These are phyloP conservation scores for Thuidium tamariscinum DNA, from an alignment of 225 moss, liverwort and hornwort genomes.

Conservation along the genomic window DNA sequence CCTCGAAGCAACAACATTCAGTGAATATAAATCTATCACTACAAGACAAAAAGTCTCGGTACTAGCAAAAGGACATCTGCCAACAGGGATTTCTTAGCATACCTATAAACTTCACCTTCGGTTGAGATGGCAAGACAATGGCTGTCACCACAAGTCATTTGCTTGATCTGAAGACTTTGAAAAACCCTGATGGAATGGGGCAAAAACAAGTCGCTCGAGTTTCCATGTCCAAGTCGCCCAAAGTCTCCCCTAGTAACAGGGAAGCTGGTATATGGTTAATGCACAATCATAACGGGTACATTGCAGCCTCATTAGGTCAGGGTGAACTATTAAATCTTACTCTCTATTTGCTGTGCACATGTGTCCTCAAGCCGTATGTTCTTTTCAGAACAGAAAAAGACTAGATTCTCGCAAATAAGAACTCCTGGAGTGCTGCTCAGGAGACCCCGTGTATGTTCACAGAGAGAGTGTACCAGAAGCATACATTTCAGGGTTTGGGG, in stretches of 20 bases:
- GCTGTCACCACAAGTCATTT: slow-evolving; percentile 88
- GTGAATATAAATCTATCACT: neutral
- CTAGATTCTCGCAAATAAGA: neutral
- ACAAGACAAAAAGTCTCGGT: neutral
- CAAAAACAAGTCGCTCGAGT: slow-evolving; percentile 84
- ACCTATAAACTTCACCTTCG: slow-evolving; percentile 79
- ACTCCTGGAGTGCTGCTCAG: neutral
- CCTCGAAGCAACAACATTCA: neutral
- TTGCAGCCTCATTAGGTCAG: neutral
- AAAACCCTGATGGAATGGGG: slow-evolving; percentile 74
- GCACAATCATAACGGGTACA: neutral
- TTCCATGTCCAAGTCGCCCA: slow-evolving; percentile 89
- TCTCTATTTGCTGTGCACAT: neutral
- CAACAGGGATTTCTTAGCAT: neutral
- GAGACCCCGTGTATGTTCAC: neutral
- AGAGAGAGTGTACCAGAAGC: neutral
- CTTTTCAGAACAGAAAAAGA: neutral
- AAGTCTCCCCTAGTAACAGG: slow-evolving; percentile 71
- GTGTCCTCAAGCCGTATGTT: neutral
- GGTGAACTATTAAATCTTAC: neutral
- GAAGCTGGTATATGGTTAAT: neutral
- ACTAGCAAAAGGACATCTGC: neutral
- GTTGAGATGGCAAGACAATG: slow-evolving; percentile 83
- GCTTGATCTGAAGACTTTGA: slow-evolving; percentile 59
- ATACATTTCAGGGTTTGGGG: neutral